These are phyloP conservation scores for Barnettozyma wickerhamii DNA, from an alignment of 805 yeast species.

Conservation along the genomic window DNA sequence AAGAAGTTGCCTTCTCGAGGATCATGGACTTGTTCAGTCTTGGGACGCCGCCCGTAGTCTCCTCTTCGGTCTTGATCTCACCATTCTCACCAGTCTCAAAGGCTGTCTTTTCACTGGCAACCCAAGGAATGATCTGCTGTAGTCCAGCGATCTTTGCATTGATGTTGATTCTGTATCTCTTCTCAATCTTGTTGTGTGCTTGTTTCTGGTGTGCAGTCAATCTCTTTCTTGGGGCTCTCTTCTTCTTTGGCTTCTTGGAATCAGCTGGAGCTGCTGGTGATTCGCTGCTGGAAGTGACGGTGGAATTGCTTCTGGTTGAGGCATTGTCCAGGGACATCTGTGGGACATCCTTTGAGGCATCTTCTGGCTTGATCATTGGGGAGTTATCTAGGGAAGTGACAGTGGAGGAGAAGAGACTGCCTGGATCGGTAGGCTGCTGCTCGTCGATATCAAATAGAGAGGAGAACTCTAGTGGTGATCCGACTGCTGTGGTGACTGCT, in stretches of 20 bases:
- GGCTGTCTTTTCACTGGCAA: constrained; percentile 57
- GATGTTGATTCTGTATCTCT: constrained; percentile 66
- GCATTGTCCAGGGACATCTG: constrained; percentile 7
- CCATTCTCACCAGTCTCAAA: constrained; percentile 40
- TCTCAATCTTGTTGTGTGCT: constrained; percentile 71
- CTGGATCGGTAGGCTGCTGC: constrained; percentile 10
- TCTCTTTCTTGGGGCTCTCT: constrained; percentile 51
- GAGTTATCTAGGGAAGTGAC: constrained; percentile 26
- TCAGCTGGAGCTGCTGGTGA: constrained; percentile 1
- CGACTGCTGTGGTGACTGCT: constrained; percentile 14
- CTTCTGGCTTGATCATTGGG: constrained; percentile 28
- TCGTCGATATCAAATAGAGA: constrained; percentile 22
- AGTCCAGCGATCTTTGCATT: constrained; percentile 67
- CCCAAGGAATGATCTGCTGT: constrained; percentile 66
- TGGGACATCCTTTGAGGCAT: constrained; percentile 9
- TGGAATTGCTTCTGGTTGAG: constrained; percentile 12
- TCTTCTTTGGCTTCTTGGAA: constrained; percentile 32
- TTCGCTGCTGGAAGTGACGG: constrained; percentile 12
- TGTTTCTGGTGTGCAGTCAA: constrained; percentile 56
- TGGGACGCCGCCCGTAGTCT: constrained; percentile 26
- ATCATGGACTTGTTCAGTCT: constrained; percentile 63
- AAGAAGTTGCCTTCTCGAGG: constrained; percentile 63
- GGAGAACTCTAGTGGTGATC: constrained; percentile 26
- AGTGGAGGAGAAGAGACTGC: constrained; percentile 22
- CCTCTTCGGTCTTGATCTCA: constrained; percentile 10